Conservation (phyloP, 371 early-diverging fungal genomes). For the Syncephalastrum contaminatum region DNA sequence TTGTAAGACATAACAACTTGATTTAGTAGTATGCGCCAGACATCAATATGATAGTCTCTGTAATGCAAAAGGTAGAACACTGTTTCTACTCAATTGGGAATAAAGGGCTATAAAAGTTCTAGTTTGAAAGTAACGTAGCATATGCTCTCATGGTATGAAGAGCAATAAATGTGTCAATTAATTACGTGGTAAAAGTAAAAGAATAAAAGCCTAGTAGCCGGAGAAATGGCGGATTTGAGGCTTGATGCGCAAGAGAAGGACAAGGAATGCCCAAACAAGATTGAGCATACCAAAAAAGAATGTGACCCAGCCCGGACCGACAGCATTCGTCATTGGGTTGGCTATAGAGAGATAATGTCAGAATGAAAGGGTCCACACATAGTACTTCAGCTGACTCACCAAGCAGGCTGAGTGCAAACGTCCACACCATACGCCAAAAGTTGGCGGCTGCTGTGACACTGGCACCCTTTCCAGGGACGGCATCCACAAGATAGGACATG, state of each 20-base stretch:
- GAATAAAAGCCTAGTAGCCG: constrained; percentile 22
- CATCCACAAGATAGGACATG: constrained; percentile 55
- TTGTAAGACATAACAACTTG: too few relatives aligned
- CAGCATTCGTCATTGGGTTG: constrained; percentile 46
- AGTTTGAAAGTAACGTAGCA: too few relatives aligned
- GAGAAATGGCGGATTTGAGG: constrained; percentile 29
- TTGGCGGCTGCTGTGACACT: constrained; percentile 62
- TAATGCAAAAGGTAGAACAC: too few relatives aligned
- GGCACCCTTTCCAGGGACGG: constrained; percentile 58
- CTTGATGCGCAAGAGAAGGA: constrained; percentile 36
- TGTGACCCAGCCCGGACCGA: constrained; percentile 35
- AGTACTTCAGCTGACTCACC: constrained; percentile 18
- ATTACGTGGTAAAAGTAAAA: too few relatives aligned
- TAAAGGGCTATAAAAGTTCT: too few relatives aligned
- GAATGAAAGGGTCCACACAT: neutral
- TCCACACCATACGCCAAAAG: constrained; percentile 54
- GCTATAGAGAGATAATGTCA: constrained; percentile 20
- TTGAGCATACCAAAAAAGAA: constrained; percentile 48
- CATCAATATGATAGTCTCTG: too few relatives aligned
- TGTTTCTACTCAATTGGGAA: too few relatives aligned
- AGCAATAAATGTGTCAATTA: too few relatives aligned
- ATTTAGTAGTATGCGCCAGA: too few relatives aligned
- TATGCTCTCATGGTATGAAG: too few relatives aligned
- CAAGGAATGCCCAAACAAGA: constrained; percentile 40
- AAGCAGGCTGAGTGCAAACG: constrained; percentile 55